phyloP scores from a whole-genome alignment of 306 rosid species.

The Rosa lucieae region DNA sequence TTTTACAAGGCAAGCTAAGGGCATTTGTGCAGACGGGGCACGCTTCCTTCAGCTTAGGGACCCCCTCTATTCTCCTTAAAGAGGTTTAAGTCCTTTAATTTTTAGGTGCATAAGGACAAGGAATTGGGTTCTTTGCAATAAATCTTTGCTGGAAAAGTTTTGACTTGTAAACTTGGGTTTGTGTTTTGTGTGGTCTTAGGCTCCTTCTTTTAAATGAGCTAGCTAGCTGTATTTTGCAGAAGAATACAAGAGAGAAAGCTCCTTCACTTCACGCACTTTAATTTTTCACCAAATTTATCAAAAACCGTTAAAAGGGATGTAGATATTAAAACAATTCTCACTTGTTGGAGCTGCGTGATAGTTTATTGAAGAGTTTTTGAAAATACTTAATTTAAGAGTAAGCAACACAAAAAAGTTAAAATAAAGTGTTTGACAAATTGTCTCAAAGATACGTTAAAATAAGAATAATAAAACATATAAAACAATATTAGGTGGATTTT shows the following conservation, averaged over 20 bases:
- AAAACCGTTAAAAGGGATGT: background rate
- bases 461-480: background rate
- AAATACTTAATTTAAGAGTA: background rate
- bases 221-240: constrained; percentile 8
- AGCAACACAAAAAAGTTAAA: background rate
- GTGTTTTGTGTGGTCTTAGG: constrained; percentile 32
- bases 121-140: constrained; percentile 3
- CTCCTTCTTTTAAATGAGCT: constrained; percentile 12
- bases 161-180: constrained; percentile 56
- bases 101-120: constrained; percentile 12
- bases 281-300: background rate
- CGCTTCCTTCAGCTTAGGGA: constrained; percentile 52
- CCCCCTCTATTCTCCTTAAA: constrained; percentile 47
- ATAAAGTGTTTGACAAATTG: background rate
- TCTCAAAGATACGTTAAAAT: background rate
- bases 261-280: background rate
- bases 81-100: constrained; percentile 36
- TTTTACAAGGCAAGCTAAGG: constrained; percentile 49
- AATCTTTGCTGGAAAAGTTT: constrained; percentile 61
- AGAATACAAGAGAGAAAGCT: background rate
- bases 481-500: no score
- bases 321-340: background rate
- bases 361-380: background rate
- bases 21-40: constrained; percentile 49
- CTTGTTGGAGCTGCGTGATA: no score